Evolutionary conservation across 2,329 filamentous ascomycete genomes (phyloP), one percentile per base, ranked within the genome.

Genomic region (Sarocladium oryzae): DNA sequence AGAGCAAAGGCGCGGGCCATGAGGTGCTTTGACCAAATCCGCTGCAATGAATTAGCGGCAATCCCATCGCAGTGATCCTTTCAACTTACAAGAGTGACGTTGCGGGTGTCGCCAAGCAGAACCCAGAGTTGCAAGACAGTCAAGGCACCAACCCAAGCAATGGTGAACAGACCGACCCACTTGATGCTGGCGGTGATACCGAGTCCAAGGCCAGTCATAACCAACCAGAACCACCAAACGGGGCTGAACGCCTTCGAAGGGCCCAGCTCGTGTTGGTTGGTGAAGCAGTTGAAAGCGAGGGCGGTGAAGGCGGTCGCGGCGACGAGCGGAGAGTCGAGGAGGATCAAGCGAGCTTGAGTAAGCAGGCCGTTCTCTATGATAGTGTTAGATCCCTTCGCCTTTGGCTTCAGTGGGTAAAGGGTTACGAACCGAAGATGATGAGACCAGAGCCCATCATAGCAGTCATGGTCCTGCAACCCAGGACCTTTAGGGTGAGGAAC

Each of bases 81-180:
- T 9, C 18, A 21, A 66, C 79, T 64, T 74, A 84, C 81, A 56
- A 89, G 78, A 50, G 89, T 89, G 49, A 97, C 90, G 51, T 85
- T 91, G 70, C 84, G 89, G 57, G 81, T 81, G 67, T 99, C 93
- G 56, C 91, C 93, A 36, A 96, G 85, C 52, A 99, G 75, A 58
- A 96, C 84, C 93, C 93, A 99, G 53, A 99, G 81, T 74, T 99
- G 93, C 41, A 99, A 68, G 40, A 92, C 69, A 33, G 93, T 99
- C 71, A 99, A 80, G 69, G 79, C 82, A 56, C 93, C 93, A 58
- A 99, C 89, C 93, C 93, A 99, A 46, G 92, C 93, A 68, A 96
- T 96, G 56, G 93, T 99, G 76, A 99, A 97, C 50, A 99, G 78
- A 49, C 93, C 93, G 63, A 99, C 93, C 93, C 93, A 99, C 75